phyloP scores from a whole-genome alignment of 1,284 basidiomycete genomes.

The Irpex sp. region DNA sequence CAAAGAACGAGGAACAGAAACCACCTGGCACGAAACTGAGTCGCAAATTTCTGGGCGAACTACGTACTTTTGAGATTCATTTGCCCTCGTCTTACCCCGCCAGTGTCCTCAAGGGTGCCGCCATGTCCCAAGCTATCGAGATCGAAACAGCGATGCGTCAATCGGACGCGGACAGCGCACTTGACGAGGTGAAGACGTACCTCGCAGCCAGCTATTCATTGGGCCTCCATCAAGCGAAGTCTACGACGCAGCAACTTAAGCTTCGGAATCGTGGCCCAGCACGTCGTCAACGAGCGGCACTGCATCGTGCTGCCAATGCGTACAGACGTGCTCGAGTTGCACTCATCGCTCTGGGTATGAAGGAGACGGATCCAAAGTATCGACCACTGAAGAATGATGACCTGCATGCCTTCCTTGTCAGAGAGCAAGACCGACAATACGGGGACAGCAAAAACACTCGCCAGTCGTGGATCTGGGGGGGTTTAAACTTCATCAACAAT shows the following conservation, averaged over 20 bases:
- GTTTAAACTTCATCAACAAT: constrained; percentile 5
- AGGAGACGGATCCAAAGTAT: neutral
- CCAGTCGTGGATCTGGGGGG: constrained; percentile 18
- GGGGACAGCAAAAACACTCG: constrained; percentile 9
- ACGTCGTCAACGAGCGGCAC: neutral
- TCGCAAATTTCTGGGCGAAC: neutral
- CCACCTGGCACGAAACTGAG: neutral
- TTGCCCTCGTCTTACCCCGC: constrained; percentile 9
- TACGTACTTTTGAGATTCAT: constrained; percentile 1
- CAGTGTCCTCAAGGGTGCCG: neutral
- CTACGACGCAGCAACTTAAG: constrained; percentile 2
- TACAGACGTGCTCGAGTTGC: constrained; percentile 1
- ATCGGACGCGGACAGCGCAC: constrained; percentile 5
- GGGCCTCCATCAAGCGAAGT: neutral
- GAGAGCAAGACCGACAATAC: neutral
- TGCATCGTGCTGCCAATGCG: constrained; percentile 2
- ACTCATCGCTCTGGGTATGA: neutral
- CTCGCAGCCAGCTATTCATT: constrained; percentile 7
- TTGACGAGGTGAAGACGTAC: constrained; percentile 10
- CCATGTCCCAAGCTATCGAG: neutral
- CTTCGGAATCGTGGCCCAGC: constrained; percentile 8
- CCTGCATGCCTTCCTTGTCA: constrained; percentile 5
- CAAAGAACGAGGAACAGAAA: neutral
- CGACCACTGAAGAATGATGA: constrained; percentile 5
- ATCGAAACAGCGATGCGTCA: constrained; percentile 6